phyloP scores from a whole-genome alignment of 176 grass and related monocot genomes.

The Phyllostachys edulis region DNA sequence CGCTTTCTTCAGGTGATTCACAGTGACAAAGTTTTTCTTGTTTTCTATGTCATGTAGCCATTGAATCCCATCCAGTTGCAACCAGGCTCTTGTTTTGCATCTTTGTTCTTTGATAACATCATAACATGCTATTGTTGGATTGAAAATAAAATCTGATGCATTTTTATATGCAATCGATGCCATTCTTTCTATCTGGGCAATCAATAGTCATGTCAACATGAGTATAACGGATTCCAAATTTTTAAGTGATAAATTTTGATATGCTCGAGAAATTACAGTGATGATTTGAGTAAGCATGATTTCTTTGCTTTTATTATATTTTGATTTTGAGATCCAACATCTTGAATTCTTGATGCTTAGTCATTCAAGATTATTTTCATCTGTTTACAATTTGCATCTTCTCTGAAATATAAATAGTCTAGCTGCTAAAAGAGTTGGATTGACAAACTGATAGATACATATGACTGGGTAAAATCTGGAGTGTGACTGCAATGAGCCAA shows the following conservation, averaged over 20 bases:
- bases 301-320: no score
- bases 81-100: not conserved
- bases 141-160: not conserved
- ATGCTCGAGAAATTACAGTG: not conserved
- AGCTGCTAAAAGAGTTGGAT: no score
- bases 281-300: no score
- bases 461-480: no score
- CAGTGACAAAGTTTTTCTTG: not conserved
- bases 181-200: not conserved
- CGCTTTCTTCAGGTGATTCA: conserved; percentile 88
- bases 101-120: not conserved
- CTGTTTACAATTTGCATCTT: no score
- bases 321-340: no score
- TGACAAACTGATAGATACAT: no score
- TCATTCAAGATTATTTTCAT: no score
- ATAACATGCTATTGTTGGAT: not conserved
- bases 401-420: no score
- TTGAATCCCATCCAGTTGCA: not conserved
- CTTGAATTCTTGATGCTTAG: no score
- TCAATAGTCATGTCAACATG: not conserved
- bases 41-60: conserved; percentile 7
- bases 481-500: no score
- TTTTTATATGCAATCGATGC: not conserved
- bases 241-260: not conserved
- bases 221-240: not conserved